These are phyloP conservation scores for Nemophila menziesii DNA, from an alignment of 257 asterid genomes.

Conservation along the genomic window DNA sequence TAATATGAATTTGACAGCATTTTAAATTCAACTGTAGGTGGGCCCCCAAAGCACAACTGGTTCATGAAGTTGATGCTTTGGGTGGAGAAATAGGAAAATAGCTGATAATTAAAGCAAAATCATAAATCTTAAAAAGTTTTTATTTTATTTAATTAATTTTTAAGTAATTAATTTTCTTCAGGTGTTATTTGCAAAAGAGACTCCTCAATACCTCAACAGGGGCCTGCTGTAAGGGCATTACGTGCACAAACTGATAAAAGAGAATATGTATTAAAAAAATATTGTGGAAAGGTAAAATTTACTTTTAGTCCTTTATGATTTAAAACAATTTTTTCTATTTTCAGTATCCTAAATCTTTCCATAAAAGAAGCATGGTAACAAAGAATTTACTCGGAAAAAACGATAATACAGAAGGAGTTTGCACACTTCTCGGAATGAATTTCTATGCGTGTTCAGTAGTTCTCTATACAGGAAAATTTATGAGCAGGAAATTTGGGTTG, in stretches of 20 bases:
- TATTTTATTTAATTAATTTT: too few species aligned
- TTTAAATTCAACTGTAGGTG: constrained; percentile 99
- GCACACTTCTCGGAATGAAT: too few species aligned
- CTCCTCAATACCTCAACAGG: constrained; percentile 77
- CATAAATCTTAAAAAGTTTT: too few species aligned
- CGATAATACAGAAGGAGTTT: too few species aligned
- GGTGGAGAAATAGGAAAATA: constrained; percentile 98
- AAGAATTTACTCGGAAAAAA: too few species aligned
- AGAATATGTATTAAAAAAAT: constrained; percentile 88
- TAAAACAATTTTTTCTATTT: too few species aligned
- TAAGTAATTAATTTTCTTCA: constrained; percentile 23
- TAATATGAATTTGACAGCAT: constrained; percentile 49
- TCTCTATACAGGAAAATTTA: too few species aligned
- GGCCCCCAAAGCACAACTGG: constrained; percentile 98
- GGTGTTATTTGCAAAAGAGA: constrained; percentile 97
- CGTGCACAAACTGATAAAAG: constrained; percentile 99
- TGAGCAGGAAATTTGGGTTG: too few species aligned
- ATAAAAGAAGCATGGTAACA: too few species aligned
- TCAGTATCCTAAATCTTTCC: too few species aligned
- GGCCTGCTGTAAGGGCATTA: constrained; percentile 98
- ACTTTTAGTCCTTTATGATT: constrained; percentile 18
- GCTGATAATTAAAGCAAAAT: constrained; percentile 97
- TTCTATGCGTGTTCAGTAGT: too few species aligned
- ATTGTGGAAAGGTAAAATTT: constrained; percentile 88
- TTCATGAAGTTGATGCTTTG: constrained; percentile 97